Percentiles rank a stretch among this genome's conserved stretches.
Conservation (phyloP, 768 basidiomycete species). For the Boletus patriciae region DNA sequence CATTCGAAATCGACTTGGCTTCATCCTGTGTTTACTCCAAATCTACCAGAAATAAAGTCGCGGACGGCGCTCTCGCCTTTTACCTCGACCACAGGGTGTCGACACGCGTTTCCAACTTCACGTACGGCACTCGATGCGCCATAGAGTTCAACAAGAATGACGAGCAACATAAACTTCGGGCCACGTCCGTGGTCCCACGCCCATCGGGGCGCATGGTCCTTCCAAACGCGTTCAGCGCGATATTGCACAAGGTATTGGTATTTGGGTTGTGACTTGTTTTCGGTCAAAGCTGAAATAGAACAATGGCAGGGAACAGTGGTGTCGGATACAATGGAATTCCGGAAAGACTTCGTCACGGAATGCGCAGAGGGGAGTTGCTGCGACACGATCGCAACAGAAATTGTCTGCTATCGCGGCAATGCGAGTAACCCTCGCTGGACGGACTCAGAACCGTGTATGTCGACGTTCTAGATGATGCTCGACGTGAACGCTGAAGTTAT, state of each 20-base stretch:
- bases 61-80: conserved; percentile 45
- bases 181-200: conserved; percentile 27
- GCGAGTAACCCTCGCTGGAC: conserved; percentile 29
- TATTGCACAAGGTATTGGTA: conserved; percentile 32
- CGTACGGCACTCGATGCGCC: conserved; percentile 39
- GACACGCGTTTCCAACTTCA: conserved; percentile 39
- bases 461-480: neutral
- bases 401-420: conserved; percentile 32
- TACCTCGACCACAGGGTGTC: conserved; percentile 45
- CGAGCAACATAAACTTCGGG: conserved; percentile 32
- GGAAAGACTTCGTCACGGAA: conserved; percentile 34
- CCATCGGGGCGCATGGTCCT: conserved; percentile 34
- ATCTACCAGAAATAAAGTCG: conserved; percentile 44
- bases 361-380: conserved; percentile 29
- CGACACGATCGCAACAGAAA: conserved; percentile 30
- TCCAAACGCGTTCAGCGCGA: conserved; percentile 34
- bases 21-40: neutral
- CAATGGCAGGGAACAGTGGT: conserved; percentile 26
- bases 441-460: conserved; percentile 31
- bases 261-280: neutral
- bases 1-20: conserved; percentile 4
- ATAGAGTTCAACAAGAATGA: conserved; percentile 31
- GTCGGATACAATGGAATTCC: conserved; percentile 33
- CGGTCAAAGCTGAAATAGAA: neutral
- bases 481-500: neutral